These are phyloP conservation scores for Penicillium silybi DNA, from an alignment of 495 filamentous ascomycete species.

Conservation along the genomic window DNA sequence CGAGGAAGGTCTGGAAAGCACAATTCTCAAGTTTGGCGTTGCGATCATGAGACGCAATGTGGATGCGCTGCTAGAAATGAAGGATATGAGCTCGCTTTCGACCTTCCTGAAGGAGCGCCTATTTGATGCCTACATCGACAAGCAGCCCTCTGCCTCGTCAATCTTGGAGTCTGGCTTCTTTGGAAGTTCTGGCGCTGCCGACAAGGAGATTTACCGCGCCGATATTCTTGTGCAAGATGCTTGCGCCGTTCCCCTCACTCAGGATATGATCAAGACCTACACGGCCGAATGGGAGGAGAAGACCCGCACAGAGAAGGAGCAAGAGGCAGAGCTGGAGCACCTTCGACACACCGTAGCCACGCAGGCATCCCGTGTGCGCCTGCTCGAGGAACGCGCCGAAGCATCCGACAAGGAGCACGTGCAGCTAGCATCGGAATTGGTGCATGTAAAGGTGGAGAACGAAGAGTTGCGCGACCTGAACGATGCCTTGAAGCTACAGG, in stretches of 20 bases:
- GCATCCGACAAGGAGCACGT: constrained; percentile 92
- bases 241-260: constrained; percentile 80
- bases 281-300: constrained; percentile 89
- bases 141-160: constrained; percentile 77
- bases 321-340: constrained; percentile 76
- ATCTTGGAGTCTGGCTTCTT: constrained; percentile 97
- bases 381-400: constrained; percentile 82
- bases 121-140: constrained; percentile 96
- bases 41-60: constrained; percentile 94
- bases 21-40: constrained; percentile 89
- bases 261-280: constrained; percentile 74
- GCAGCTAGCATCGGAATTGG: constrained; percentile 81
- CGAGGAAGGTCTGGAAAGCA: constrained; percentile 85
- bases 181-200: constrained; percentile 79
- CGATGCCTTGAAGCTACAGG: constrained; percentile 77
- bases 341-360: constrained; percentile 60
- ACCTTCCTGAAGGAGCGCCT: constrained; percentile 87
- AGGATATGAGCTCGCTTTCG: constrained; percentile 83
- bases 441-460: constrained; percentile 89
- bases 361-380: constrained; percentile 67
- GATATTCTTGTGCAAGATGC: constrained; percentile 92
- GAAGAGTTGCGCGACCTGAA: constrained; percentile 83
- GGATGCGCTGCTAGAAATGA: constrained; percentile 72
- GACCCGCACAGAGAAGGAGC: constrained; percentile 68
- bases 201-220: constrained; percentile 94